Evolutionary conservation across 352 stramenopile genomes (phyloP).

Genomic region (Phytophthora melonis): DNA sequence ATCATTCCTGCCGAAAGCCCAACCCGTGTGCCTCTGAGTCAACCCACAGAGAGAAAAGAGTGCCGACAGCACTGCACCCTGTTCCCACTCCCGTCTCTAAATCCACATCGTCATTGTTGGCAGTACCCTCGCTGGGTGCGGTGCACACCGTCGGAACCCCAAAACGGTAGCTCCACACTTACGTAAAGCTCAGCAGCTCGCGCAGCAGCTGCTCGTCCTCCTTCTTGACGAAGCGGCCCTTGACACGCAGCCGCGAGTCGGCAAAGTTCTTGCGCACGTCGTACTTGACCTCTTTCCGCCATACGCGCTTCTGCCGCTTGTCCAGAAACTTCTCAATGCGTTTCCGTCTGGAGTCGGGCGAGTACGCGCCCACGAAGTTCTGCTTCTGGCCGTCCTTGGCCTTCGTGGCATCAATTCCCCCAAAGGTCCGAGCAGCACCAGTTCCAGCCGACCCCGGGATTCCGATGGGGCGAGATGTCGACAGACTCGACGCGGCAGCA

Average conservation of each 20-base stretch:
- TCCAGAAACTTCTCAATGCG: slow-evolving; percentile 95
- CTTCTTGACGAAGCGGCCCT: slow-evolving; percentile 98
- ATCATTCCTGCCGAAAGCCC: not conserved
- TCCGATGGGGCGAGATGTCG: slow-evolving; percentile 81
- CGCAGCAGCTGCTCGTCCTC: slow-evolving; percentile 95
- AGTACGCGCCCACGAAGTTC: slow-evolving; percentile 95
- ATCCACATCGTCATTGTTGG: slow-evolving; percentile 9
- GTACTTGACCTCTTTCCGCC: slow-evolving; percentile 97
- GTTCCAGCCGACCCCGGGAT: slow-evolving; percentile 70
- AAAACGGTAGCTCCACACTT: slow-evolving; percentile 32
- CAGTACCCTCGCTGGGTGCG: slow-evolving; percentile 14
- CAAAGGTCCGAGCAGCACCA: slow-evolving; percentile 51
- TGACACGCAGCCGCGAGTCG: slow-evolving; percentile 96
- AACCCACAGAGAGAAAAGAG: not conserved
- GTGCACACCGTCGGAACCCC: slow-evolving; percentile 18
- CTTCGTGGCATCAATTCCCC: slow-evolving; percentile 48
- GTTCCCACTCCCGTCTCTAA: slow-evolving; percentile 3
- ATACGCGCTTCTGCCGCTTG: slow-evolving; percentile 96
- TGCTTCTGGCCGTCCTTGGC: slow-evolving; percentile 75
- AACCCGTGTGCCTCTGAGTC: not conserved
- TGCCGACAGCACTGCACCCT: not conserved
- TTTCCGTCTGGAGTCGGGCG: slow-evolving; percentile 92
- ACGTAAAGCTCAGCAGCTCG: slow-evolving; percentile 87
- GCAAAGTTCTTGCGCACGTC: slow-evolving; percentile 99
- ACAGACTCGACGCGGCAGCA: slow-evolving; percentile 48